Evolutionary conservation across 1,284 basidiomycete species (phyloP), one percentile per base, ranked within the genome.

Genomic region (Abortiporus biennis): DNA sequence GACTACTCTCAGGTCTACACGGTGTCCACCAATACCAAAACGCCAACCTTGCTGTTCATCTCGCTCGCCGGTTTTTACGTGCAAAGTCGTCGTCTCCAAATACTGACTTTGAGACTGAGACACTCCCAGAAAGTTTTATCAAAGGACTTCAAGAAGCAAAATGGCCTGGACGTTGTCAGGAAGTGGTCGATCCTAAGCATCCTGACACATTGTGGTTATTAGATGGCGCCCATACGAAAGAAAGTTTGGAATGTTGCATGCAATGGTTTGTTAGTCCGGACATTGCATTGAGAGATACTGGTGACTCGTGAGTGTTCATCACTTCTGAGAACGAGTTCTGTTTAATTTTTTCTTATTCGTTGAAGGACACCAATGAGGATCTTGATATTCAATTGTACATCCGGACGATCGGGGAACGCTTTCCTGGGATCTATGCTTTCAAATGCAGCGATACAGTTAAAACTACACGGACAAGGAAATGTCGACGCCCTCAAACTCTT

Each of bases 131-230:
- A 6, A 54, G 69, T 4, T 84, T 90, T 51, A 56, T 76, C 21
- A 54, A 67, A 20, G 92, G 84, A 1, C 66, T 99, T 15, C 64
- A 78, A 48, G 67, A 74, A 12, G 78, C 93, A 0, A 78, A 72
- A 46, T 99, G 95, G 95, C 95, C 96, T 2, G 96, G 96, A n/a
- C 78, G 96, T 32, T 99, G 96, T 61, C 96, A 99, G 64, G 78
- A 75, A 1, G 80, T 96, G 5, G 47, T 52, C 2, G 85, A 92
- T 50, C 80, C 80, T 1, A 57, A 49, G 15, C 56, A 69, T 40
- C 31, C 59, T 2, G 55, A 59, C 3, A 68, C 77, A 8, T 88
- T 78, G 1, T 99, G 93, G 92, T 91, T 85, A 61, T 69, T 99
- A 19, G 96, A 99, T 60, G 96, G 96, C 1, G 94, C 95, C 11